Percentiles rank a stretch among this genome's conserved stretches.
These are phyloP conservation scores for Sphagnum tenellum DNA, from an alignment of 225 moss, liverwort and hornwort species.

Conservation along the genomic window DNA sequence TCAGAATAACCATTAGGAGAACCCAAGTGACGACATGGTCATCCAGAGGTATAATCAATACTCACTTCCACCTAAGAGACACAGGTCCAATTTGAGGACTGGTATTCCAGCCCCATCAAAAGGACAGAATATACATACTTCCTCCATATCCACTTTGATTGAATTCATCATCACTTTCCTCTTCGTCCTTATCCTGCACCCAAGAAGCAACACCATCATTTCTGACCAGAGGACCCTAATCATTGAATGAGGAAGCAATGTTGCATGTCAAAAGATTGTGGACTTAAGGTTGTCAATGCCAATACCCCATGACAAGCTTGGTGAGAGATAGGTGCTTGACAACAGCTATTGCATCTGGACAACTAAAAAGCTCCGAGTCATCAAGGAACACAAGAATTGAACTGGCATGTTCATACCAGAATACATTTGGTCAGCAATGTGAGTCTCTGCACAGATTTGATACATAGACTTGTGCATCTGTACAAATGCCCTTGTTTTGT, in stretches of 20 bases:
- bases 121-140: slow-evolving; percentile 35
- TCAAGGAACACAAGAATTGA: neutral
- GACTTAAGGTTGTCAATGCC: too few relatives aligned
- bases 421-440: neutral
- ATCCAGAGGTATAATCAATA: neutral
- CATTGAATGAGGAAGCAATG: too few relatives aligned
- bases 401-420: neutral
- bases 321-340: too few relatives aligned
- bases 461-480: too few relatives aligned
- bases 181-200: slow-evolving; percentile 73
- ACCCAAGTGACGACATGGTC: neutral
- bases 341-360: too few relatives aligned
- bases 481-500: too few relatives aligned
- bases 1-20: slow-evolving; percentile 4
- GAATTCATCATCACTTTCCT: slow-evolving; percentile 64
- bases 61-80: neutral
- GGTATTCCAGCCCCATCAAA: neutral
- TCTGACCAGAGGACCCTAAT: too few relatives aligned
- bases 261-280: neutral
- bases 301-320: too few relatives aligned
- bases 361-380: neutral
- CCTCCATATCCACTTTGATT: slow-evolving; percentile 52
- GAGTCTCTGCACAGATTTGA: too few relatives aligned
- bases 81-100: neutral
- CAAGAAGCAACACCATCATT: neutral